Percentiles rank a stretch among this genome's conserved stretches.
Evolutionary conservation across 2,329 filamentous ascomycete species (phyloP).

Genomic region (Lomentospora prolificans): DNA sequence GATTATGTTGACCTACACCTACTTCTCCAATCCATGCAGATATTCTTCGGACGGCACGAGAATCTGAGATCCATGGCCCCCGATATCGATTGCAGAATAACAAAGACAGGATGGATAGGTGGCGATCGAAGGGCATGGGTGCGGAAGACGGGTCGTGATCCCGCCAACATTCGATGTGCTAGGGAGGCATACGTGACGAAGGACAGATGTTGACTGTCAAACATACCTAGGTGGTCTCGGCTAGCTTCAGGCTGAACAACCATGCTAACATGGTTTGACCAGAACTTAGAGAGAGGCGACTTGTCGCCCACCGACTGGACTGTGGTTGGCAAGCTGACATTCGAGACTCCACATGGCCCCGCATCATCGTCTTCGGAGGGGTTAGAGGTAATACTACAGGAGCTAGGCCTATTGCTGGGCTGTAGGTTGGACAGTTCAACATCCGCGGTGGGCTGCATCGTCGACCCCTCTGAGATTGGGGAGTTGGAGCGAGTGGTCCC

Average conservation of each 20-base stretch:
- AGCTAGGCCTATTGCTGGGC: background rate
- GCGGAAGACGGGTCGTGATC: background rate
- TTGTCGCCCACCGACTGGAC: background rate
- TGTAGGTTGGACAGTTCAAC: constrained; percentile 2
- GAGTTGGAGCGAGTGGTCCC: background rate
- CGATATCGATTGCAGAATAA: background rate
- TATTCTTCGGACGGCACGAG: background rate
- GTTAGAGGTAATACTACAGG: background rate
- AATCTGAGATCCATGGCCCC: background rate
- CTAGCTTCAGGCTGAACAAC: constrained; percentile 8
- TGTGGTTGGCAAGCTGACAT: background rate
- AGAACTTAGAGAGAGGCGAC: background rate
- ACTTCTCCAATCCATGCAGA: background rate
- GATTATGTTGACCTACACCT: background rate
- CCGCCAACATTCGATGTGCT: background rate
- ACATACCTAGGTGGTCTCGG: constrained; percentile 10
- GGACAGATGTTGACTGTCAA: background rate
- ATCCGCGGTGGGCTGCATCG: background rate
- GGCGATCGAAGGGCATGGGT: background rate
- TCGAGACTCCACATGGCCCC: background rate
- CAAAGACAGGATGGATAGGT: background rate
- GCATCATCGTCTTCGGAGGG: background rate
- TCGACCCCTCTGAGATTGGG: background rate
- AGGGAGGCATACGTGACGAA: background rate
- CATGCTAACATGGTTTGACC: constrained; percentile 6